These are phyloP conservation scores for Rauvolfia tetraphylla DNA, from an alignment of 257 asterid genomes.

Conservation along the genomic window DNA sequence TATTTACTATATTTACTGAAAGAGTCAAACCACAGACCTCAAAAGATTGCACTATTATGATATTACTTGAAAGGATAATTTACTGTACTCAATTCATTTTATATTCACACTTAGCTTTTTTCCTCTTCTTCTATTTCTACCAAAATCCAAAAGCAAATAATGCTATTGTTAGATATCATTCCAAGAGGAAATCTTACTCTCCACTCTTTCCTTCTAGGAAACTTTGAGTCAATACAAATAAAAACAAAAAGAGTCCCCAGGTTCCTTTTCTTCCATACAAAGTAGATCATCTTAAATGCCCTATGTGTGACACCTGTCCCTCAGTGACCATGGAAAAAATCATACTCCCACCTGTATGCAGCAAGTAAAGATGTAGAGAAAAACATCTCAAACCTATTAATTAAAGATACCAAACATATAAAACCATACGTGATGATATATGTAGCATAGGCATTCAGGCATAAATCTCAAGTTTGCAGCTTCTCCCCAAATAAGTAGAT, in stretches of 20 bases:
- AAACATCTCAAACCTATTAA: no score
- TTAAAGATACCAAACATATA: neutral
- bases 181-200: neutral
- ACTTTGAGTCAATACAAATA: neutral
- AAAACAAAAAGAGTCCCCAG: neutral
- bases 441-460: constrained; percentile 98
- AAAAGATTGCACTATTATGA: neutral
- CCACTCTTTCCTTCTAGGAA: neutral
- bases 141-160: neutral
- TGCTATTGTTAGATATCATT: neutral
- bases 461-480: constrained; percentile 96
- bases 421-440: constrained; percentile 81
- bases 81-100: neutral
- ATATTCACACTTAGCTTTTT: neutral
- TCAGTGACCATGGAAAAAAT: neutral
- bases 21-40: neutral
- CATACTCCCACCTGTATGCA: neutral
- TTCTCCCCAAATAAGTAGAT: constrained; percentile 99
- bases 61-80: neutral
- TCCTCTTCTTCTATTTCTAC: neutral
- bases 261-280: neutral
- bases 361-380: no score
- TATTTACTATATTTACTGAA: neutral
- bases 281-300: no score
- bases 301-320: neutral